Base-by-base conservation (phyloP, 371 early-diverging fungal genomes). In the Mortierella sp. region DNA sequence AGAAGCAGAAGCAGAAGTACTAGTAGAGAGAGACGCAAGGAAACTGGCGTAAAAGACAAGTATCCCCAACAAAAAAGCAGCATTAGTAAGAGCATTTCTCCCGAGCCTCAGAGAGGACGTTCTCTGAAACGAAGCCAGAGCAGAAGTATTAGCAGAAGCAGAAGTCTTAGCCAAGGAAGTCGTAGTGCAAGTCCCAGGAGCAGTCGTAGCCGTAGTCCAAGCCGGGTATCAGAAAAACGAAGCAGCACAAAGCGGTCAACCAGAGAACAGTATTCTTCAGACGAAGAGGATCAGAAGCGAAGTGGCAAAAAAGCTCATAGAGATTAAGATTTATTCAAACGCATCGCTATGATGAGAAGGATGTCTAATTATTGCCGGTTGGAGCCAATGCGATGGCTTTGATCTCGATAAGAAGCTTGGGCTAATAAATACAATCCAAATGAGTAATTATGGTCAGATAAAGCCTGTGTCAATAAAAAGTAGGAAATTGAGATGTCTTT, bases 351-450 rank as follows among this genome's bases (percentile, higher is more conserved):
- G 26, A 13, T 3, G n/a, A 4, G 7, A 54, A 8, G 13, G 12
- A 53, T n/a, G 35, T 31, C 15, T 47, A 47, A n/a, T 19, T 28
- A 64, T 10, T 37, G 31, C 34, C 49, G 1, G n/a, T n/a, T 35
- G 83, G 78, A 35, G 80, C 79, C 56, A 79, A 29, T 1, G 86
- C 87, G 29, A 85, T 68, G 45, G 85, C 84, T 74, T 88, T 88
- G 58, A 88, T 88, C 75, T 88, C 88, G 68, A 88, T 87, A 58
- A 88, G 71, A 12, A 88, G 73, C 55, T 86, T 85, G 22, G 85
- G 86, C 77, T 83, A 53, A 28, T 13, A 53, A 23, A 56, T 15
- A 66, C 15, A 35, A 42, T 43, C 26, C 37, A 51, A 26, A 56
- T 17, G n/a, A 58, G 32, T 23, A 43, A 35, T 7, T 3, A 58